Percentiles rank a stretch among this genome's conserved stretches.
These are phyloP conservation scores for Wickerhamomyces canadensis DNA, from an alignment of 805 yeast genomes.

Conservation along the genomic window DNA sequence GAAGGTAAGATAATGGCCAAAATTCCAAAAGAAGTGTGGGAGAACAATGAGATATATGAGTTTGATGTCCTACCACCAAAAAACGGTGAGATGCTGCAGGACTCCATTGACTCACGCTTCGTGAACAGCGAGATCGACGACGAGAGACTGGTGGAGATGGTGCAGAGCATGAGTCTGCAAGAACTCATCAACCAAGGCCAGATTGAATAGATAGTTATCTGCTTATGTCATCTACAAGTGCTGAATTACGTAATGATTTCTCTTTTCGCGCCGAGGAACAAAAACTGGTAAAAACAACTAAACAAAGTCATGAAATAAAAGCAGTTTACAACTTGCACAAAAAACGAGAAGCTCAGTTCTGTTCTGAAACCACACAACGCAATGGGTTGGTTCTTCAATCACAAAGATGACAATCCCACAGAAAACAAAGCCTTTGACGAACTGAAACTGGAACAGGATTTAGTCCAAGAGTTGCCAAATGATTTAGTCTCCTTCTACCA, in stretches of 20 bases:
- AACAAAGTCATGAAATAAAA: too few species aligned
- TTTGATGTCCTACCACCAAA: conserved; percentile 70
- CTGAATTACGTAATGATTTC: too few species aligned
- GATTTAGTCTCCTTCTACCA: neutral
- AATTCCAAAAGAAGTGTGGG: conserved; percentile 59
- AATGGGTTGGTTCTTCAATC: neutral
- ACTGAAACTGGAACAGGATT: neutral
- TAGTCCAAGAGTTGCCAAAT: neutral
- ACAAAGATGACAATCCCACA: neutral
- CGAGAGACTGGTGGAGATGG: conserved; percentile 23
- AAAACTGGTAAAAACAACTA: too few species aligned
- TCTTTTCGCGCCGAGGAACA: too few species aligned
- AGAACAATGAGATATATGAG: conserved; percentile 55
- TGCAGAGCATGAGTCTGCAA: conserved; percentile 21
- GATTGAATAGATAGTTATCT: too few species aligned
- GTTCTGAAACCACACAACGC: too few species aligned
- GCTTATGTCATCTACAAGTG: too few species aligned
- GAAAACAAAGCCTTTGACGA: neutral
- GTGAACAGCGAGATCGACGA: conserved; percentile 18
- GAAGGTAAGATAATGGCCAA: conserved; percentile 68
- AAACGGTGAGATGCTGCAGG: conserved; percentile 29
- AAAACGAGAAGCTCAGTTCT: too few species aligned
- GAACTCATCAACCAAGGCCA: conserved; percentile 8
- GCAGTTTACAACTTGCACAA: too few species aligned
- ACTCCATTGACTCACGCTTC: conserved; percentile 28